Percentiles rank a stretch among this genome's conserved stretches.
Evolutionary conservation across 495 filamentous ascomycete genomes (phyloP).

Genomic region (Wilcoxina mikolae): DNA sequence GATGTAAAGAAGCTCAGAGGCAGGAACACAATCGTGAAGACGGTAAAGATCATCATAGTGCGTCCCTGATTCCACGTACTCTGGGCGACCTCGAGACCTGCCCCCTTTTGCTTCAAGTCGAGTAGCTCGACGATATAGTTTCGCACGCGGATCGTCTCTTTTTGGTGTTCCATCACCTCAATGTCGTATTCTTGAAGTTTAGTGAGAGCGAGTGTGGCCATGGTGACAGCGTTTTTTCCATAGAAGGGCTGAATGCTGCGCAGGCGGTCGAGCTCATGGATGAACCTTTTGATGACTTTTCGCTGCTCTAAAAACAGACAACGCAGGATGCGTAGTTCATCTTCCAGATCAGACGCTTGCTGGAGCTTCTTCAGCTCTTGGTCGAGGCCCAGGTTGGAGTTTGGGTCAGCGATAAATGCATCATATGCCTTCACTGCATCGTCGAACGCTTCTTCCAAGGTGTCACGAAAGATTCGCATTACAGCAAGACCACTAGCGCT

Average conservation of each 20-base stretch:
- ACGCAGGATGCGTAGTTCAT: neutral
- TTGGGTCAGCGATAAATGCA: neutral
- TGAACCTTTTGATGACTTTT: constrained; percentile 34
- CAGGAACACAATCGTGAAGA: constrained; percentile 55
- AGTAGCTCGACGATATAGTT: constrained; percentile 47
- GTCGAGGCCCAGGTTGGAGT: neutral
- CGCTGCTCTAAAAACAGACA: constrained; percentile 45
- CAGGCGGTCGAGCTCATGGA: constrained; percentile 31
- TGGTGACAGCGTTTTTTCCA: neutral
- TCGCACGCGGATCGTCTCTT: constrained; percentile 38
- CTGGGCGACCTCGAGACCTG: constrained; percentile 53
- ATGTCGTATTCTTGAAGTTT: neutral
- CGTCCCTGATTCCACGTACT: constrained; percentile 53
- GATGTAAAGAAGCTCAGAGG: constrained; percentile 53
- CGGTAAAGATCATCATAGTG: constrained; percentile 61
- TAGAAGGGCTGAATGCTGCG: too few species aligned
- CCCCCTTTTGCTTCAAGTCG: constrained; percentile 52
- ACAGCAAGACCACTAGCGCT: neutral
- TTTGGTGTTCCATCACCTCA: neutral
- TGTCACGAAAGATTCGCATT: neutral
- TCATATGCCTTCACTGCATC: neutral
- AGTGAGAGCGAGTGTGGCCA: neutral
- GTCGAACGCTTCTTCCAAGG: neutral
- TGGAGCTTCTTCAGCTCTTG: neutral
- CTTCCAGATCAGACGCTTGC: neutral